These are phyloP conservation scores for Effrenium voratum DNA, from an alignment of 73 alveolate species.

Conservation along the genomic window DNA sequence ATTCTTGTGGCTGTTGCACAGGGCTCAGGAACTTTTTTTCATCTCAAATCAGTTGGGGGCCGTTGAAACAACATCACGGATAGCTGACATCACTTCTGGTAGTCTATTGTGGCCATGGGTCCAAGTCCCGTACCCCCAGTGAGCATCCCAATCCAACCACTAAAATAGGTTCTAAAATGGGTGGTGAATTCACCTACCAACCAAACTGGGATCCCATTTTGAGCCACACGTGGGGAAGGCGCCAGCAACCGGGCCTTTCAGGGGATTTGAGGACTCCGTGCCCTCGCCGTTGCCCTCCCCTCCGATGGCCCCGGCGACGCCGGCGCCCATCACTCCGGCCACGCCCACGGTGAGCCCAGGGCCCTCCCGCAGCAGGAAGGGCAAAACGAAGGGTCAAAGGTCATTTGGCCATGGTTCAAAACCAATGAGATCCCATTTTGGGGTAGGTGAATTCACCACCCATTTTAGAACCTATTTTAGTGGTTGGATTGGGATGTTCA, in stretches of 20 bases:
- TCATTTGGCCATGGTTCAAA: no score
- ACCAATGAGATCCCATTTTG: no score
- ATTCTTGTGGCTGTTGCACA: background rate
- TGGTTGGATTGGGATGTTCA: no score
- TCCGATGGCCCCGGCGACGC: slow-evolving; percentile 69
- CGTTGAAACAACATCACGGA: background rate
- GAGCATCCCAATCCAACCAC: background rate
- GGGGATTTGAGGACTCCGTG: slow-evolving; percentile 12
- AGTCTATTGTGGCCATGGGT: background rate
- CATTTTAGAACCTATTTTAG: no score
- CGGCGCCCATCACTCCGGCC: slow-evolving; percentile 1
- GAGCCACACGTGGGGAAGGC: background rate
- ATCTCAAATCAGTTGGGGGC: background rate
- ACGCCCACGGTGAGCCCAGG: slow-evolving; percentile 49
- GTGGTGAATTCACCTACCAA: background rate
- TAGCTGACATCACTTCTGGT: background rate
- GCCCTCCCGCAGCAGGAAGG: slow-evolving; percentile 41
- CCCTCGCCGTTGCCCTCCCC: slow-evolving; percentile 62
- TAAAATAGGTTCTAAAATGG: background rate
- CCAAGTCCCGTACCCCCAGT: background rate
- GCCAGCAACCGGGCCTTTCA: no score
- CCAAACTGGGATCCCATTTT: background rate
- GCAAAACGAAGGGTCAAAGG: no score
- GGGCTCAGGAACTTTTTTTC: background rate
- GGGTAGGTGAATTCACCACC: no score